phyloP scores from a whole-genome alignment of 2,329 filamentous ascomycete species.

The Pyricularia grisea region DNA sequence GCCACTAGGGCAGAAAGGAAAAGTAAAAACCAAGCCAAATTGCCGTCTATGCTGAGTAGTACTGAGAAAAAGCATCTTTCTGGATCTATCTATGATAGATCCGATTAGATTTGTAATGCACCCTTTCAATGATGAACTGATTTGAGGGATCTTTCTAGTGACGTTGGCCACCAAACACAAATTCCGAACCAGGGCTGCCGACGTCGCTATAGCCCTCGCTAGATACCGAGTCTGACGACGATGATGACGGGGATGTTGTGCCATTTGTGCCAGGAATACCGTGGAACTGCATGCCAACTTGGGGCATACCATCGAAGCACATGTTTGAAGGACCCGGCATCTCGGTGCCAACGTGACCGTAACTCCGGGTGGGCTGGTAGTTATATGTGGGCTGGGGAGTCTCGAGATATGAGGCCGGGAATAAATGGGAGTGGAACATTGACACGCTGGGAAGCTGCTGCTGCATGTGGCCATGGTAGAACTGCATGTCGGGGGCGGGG shows the following conservation, averaged over 20 bases:
- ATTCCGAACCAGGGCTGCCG: background rate
- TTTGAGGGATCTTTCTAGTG: background rate
- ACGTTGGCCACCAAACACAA: background rate
- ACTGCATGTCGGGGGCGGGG: background rate
- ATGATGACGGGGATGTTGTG: background rate
- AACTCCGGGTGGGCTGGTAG: background rate
- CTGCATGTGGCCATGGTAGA: background rate
- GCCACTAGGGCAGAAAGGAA: background rate
- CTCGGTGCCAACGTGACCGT: background rate
- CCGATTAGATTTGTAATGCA: background rate
- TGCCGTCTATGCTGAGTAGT: background rate
- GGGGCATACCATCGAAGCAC: background rate
- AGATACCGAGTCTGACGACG: background rate
- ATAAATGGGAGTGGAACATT: background rate
- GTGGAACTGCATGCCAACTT: background rate
- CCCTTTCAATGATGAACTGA: background rate
- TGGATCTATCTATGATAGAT: background rate
- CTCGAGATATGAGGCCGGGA: background rate
- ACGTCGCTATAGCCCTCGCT: background rate
- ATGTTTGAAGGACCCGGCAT: background rate
- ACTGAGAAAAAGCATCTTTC: background rate
- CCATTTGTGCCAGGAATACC: background rate
- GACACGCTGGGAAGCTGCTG: background rate
- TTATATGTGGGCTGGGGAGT: background rate
- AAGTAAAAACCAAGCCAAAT: background rate